Evolutionary conservation across 2,329 filamentous ascomycete species (phyloP), one percentile per base, ranked within the genome.

Genomic region (Pestalotiopsis sp.): DNA sequence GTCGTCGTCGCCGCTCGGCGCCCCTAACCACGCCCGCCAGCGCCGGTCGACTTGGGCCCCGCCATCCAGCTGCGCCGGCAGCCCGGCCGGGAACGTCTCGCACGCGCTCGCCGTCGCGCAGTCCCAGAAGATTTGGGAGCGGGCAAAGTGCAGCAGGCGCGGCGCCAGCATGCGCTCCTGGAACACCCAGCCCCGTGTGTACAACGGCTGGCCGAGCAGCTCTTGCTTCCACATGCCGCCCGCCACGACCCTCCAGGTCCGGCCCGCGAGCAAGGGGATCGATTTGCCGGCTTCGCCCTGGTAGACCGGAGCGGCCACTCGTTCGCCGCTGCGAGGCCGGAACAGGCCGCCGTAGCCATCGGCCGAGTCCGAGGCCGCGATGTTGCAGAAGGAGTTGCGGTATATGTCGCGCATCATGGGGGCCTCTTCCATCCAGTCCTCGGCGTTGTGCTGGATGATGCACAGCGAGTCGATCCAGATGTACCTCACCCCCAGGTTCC

Each of bases 131-230:
- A 75, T 64, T 23, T 76, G 74, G 1, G 20, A 5, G 0, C 27
- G 11, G 2, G 70, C 65, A 59, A 75, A 76, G 52, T 76, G 74
- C 0, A 76, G 57, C 4, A 74, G 66, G 3, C 74, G 69, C 1
- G 72, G 73, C 0, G 74, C 69, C 13, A 76, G 70, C 67, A 75
- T 71, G 0, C 74, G 65, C 25, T 74, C 72, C 72, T 74, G 72
- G 20, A 74, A 72, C 1, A 72, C 72, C 72, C 72, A 74, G 2
- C 70, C 72, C 12, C 72, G 69, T 6, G 62, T 65, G 57, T 74
- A 73, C 4, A 74, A 39, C 3, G 70, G 65, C 6, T 67, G 41
- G 25, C 62, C 65, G 13, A 72, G 62, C 17, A 72, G 67, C 4
- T 70, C 27, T 0, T 67, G 61, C 13, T 66, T 23, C 67, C 67